Conservation (phyloP, 768 basidiomycete genomes). For the Lyophyllum shimeji region DNA sequence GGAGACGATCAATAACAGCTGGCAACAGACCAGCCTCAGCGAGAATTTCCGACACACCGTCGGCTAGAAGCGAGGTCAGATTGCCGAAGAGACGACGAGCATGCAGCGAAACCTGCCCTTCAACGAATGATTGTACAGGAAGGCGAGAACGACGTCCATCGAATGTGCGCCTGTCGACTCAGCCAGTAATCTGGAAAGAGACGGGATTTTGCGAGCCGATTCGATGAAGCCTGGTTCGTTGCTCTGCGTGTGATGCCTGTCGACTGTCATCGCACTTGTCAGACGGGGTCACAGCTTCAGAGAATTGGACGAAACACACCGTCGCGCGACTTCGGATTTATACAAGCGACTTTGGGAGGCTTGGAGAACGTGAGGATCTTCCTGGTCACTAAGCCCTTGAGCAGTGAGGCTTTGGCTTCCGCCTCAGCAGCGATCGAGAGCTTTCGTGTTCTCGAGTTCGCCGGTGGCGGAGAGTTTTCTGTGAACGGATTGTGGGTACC, state of each 20-base stretch:
- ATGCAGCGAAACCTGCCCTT: conserved; percentile 1
- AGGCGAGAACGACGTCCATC: conserved; percentile 10
- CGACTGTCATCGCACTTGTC: conserved; percentile 1
- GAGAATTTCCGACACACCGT: conserved; percentile 15
- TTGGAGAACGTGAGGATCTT: conserved; percentile 8
- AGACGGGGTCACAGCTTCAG: background rate
- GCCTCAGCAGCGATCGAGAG: conserved; percentile 7
- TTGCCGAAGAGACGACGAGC: background rate
- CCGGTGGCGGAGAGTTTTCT: background rate
- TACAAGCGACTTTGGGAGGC: conserved; percentile 4
- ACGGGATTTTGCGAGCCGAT: conserved; percentile 9
- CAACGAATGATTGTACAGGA: conserved; percentile 16
- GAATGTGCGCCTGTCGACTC: background rate
- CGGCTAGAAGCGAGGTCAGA: conserved; percentile 2
- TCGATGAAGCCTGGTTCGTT: conserved; percentile 6
- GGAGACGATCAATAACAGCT: conserved; percentile 4
- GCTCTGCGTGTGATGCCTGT: background rate
- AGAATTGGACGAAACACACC: conserved; percentile 7
- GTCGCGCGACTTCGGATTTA: conserved; percentile 2
- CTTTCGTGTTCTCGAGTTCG: conserved; percentile 3
- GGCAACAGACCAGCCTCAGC: conserved; percentile 9
- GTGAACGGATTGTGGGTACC: background rate
- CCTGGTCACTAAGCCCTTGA: conserved; percentile 11
- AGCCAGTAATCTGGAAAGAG: conserved; percentile 3
- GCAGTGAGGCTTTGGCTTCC: conserved; percentile 10